Base-by-base conservation (phyloP, 768 basidiomycete species). In the Mycena leptocephala region DNA sequence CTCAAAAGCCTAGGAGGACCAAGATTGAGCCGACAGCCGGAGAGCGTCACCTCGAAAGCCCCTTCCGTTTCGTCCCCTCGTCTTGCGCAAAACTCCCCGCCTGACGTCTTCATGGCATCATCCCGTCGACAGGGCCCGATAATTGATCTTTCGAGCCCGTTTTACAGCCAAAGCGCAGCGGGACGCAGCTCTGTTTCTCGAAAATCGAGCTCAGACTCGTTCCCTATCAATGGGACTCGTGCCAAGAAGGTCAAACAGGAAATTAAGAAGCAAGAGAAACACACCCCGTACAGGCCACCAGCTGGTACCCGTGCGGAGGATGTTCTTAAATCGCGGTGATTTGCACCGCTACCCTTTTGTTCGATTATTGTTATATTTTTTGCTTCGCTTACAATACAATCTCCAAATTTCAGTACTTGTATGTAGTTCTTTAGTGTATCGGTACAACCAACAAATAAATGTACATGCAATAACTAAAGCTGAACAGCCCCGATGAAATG, bases 141-240 rank as follows among this genome's bases (percentile, higher is more conserved):
- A 2, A 35, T 76, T 32, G 75, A 76, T 35, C 30, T 39, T 4
- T 32, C 32, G 1, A 76, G 56, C 20, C 58, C 64, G 24, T 26
- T 72, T 11, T 68, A 68, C 70, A 71, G 10, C 35, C 55, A 32
- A 46, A 55, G 64, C 65, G n/a, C 11, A 10, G 39, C 22, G 11
- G 53, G 39, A 11, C 51, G 39, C 28, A 26, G 35, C 24, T 59
- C 74, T 7, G n/a, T 56, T 9, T 76, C 75, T 8, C 65, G 70
- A 26, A 63, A 63, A 5, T 68, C 75, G n/a, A 76, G 75, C 55
- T 14, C 16, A 5, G 74, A 76, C 33, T 65, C 68, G n/a, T 76
- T 76, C 59, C 75, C 75, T 37, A 11, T 24, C 5, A 16, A 2
- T 32, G 43, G 63, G 1, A 76, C 75, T 16, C 70, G 75, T 18